A percentile compares a stretch with the other conserved stretches of the same genome.
These are phyloP conservation scores for Melaleuca alternifolia DNA, from an alignment of 345 rosid species.

Conservation along the genomic window DNA sequence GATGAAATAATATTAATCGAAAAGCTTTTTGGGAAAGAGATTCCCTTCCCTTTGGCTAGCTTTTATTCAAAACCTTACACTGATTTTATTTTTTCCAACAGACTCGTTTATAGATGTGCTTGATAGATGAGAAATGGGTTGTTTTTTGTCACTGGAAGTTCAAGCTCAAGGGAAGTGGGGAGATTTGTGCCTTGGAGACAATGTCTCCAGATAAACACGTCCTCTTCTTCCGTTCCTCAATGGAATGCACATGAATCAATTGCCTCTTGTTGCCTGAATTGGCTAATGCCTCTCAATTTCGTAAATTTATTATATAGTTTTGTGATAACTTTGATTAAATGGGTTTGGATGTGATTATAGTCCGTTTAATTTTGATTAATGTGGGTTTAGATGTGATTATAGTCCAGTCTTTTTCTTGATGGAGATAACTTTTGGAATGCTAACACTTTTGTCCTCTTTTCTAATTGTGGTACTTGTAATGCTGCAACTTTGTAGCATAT, in stretches of 20 bases:
- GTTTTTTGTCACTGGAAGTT: neutral
- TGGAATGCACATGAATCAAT: neutral
- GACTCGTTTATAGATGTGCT: neutral
- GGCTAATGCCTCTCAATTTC: neutral
- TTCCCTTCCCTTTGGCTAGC: neutral
- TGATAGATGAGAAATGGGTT: neutral
- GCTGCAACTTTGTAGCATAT: conserved; percentile 71
- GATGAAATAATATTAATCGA: neutral
- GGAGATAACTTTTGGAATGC: too few relatives aligned
- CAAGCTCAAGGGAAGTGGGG: neutral
- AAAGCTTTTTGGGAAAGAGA: neutral
- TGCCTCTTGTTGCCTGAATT: neutral
- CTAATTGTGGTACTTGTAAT: conserved; percentile 38
- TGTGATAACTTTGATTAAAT: neutral
- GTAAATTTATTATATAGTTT: neutral
- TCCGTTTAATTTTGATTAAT: too few relatives aligned
- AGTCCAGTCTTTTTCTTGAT: too few relatives aligned
- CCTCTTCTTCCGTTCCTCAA: neutral
- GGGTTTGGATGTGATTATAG: neutral
- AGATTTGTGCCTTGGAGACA: neutral
- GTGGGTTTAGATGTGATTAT: too few relatives aligned
- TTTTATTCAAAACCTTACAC: neutral
- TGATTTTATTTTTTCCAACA: neutral
- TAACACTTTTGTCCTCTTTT: conserved; percentile 6
- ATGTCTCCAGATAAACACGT: neutral